These are phyloP conservation scores for Calonectria naviculata DNA, from an alignment of 2,329 filamentous ascomycete genomes.

Conservation along the genomic window DNA sequence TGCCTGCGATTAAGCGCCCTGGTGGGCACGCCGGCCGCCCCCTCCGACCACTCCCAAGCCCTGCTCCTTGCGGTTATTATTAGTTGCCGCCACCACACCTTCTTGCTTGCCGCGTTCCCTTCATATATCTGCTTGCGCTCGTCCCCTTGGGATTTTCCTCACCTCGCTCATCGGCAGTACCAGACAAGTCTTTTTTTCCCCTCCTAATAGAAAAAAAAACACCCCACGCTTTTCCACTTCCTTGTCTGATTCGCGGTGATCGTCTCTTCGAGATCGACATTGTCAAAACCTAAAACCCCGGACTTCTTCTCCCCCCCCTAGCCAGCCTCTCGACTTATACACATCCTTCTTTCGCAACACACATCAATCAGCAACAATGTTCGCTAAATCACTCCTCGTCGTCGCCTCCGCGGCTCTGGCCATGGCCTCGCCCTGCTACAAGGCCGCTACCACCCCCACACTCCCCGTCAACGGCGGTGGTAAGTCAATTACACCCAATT, in stretches of 20 bases:
- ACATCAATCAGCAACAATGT: constrained; percentile 41
- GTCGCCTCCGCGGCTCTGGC: constrained; percentile 48
- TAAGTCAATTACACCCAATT: constrained; percentile 38
- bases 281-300: constrained; percentile 2
- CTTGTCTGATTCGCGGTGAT: constrained; percentile 26
- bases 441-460: constrained; percentile 31
- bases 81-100: constrained; percentile 38
- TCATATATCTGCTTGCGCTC: constrained; percentile 12
- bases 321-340: constrained; percentile 21
- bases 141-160: not conserved
- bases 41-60: constrained; percentile 31
- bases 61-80: constrained; percentile 41
- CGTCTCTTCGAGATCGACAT: constrained; percentile 28
- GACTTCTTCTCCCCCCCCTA: not conserved
- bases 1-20: constrained; percentile 38
- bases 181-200: not conserved
- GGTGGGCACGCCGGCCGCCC: constrained; percentile 32
- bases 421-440: constrained; percentile 41
- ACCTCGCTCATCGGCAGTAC: not conserved
- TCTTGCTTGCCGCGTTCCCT: constrained; percentile 16
- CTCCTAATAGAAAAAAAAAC: not conserved
- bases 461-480: constrained; percentile 54
- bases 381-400: constrained; percentile 46
- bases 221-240: constrained; percentile 5
- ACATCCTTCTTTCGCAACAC: not conserved